Evolutionary conservation across 2,329 filamentous ascomycete species (phyloP), one percentile per base, ranked within the genome.

Genomic region (Aureobasidium sp.): DNA sequence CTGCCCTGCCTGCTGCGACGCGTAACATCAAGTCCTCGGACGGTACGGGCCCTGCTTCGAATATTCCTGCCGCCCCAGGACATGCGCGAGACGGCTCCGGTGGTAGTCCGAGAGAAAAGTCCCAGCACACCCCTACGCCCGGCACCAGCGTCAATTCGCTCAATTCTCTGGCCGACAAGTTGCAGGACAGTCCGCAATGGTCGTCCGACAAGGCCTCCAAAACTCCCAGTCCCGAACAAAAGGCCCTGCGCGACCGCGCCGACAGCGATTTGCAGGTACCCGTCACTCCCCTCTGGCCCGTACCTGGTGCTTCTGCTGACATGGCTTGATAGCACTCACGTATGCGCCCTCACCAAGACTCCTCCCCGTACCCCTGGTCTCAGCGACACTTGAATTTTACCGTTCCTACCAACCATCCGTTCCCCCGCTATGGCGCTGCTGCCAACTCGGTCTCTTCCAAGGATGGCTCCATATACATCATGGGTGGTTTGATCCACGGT

Each of bases 391-490:
- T 98, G 50, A 91, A 86, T 59, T 95, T 95, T 68, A 88, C 88
- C 14, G 83, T 88, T 4, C 80, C 84, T 2, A 84, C 90, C 64
- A 80, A 85, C 10, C 90, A 88, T 61, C 93, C 93, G 0, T 98
- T 98, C 62, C 93, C 93, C 12, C 84, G 93, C 67, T 98, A 98
- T 78, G 93, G 93, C 66, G 90, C 94, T 48, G 93, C 94, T 6
- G 91, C 96, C 68, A 98, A 98, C 68, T 81, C 90, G 0, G 79
- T 86, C 14, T 87, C 90, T 21, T 96, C 90, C 34, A 97, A 97
- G 71, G 93, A 98, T 70, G 94, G 94, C 56, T 89, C 95, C 62
- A 87, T 98, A 54, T 98, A 97, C 65, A 79, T 98, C 65, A 97
- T 98, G 90, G 93, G 93, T 58, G 93, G 93, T 47, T 73, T 98